Base-by-base conservation (phyloP, 179 eudicot genomes). In the Nepenthes alata region DNA sequence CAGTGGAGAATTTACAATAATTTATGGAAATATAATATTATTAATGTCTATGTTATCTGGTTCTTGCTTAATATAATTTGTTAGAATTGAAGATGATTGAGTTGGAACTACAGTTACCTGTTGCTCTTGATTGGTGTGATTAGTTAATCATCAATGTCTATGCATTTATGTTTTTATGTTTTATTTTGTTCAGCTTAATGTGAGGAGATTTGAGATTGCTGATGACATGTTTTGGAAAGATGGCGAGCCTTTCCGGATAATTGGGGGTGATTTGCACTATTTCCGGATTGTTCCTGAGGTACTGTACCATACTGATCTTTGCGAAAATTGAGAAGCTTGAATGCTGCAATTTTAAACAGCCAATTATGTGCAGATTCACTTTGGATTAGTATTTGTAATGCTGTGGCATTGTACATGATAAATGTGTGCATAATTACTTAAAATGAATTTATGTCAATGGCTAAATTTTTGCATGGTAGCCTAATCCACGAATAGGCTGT, bases 241-340 rank as follows among this genome's bases (percentile, higher is more conserved):
- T 62, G 85, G 87, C 5, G 60, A 79, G 72, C 87, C 89, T 11
- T 88, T 91, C 70, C 88, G 75, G 67, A 85, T 91, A 35, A 76
- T 91, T 56, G 97, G 97, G 34, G 97, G 97, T 16, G 97, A 91
- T 77, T 60, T 91, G 80, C 97, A 91, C 75, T 91, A 91, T 74
- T 91, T 88, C 67, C 88, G 97, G 37, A 74, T 84, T 60, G 83
- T 79, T 60, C 97, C 97, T 55, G 74, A 88, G 96, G 97, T 91
- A 74, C 25, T 16, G 53, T 13, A 49, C 11, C 3, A 3, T n/a
- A 3, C 11, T 25, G 25, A 25, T 25, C 11, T 59, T 44, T 13
- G 41, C 25, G 4, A 0, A 11, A 51, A 11, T 0, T 12, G 54
- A 51, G 16, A 8, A 5, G 54, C 5, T 5, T 51, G 13, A 51